Percentiles rank a stretch among this genome's conserved stretches.
phyloP scores from a whole-genome alignment of 305 asterid species.

The Fraxinus xanthoxyloides region DNA sequence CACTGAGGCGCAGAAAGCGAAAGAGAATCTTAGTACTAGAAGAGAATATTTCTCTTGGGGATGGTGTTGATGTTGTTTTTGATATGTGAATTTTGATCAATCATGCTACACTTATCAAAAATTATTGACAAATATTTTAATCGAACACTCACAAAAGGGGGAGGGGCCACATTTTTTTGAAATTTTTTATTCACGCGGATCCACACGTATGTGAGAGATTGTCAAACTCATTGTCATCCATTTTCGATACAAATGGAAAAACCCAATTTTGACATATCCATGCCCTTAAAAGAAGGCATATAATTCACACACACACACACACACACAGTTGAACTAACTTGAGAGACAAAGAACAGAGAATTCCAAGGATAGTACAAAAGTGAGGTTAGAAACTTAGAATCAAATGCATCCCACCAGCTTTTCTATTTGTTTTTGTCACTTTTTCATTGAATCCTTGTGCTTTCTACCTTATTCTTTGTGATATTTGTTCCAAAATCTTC shows the following conservation, averaged over 20 bases:
- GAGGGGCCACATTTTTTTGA: too few species aligned
- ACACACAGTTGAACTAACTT: not conserved
- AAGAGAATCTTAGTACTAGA: conserved; percentile 11
- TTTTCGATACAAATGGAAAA: too few species aligned
- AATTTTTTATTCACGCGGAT: too few species aligned
- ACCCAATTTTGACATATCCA: not conserved
- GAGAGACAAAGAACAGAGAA: not conserved
- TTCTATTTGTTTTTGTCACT: not conserved
- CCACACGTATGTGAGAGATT: too few species aligned
- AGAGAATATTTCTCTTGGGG: conserved; percentile 19
- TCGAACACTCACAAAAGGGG: too few species aligned
- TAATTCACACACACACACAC: not conserved
- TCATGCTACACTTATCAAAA: too few species aligned
- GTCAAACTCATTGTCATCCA: too few species aligned
- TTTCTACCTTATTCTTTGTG: not conserved
- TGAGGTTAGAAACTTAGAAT: conserved; percentile 24
- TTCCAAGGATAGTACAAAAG: not conserved
- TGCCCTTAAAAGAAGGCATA: not conserved
- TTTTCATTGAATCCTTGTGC: conserved; percentile 11
- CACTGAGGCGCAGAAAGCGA: not conserved
- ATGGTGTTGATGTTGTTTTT: not conserved
- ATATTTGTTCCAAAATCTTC: not conserved
- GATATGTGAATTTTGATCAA: not conserved
- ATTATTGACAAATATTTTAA: too few species aligned
- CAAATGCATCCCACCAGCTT: conserved; percentile 1